These are phyloP conservation scores for Zychaea mexicana DNA, from an alignment of 371 early-diverging fungal genomes.

Conservation along the genomic window DNA sequence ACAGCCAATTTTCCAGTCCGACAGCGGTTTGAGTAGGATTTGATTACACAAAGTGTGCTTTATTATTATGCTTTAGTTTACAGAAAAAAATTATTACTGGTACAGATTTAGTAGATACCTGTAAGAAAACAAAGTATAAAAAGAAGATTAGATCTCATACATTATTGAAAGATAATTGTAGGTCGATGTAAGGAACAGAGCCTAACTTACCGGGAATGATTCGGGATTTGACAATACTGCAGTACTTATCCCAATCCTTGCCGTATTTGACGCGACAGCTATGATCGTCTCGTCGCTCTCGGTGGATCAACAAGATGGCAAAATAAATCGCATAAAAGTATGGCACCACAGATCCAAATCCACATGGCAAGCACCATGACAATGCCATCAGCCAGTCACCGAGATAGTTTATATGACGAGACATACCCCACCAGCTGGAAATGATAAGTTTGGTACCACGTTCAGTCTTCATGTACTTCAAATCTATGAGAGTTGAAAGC, in stretches of 20 bases:
- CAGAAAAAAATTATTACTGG: background rate
- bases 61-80: background rate
- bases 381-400: constrained; percentile 89
- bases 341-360: constrained; percentile 70
- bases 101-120: constrained; percentile 7
- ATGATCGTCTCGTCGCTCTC: constrained; percentile 87
- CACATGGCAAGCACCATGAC: constrained; percentile 79
- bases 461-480: constrained; percentile 82
- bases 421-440: constrained; percentile 93
- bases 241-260: constrained; percentile 91
- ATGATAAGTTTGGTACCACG: constrained; percentile 81
- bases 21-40: background rate
- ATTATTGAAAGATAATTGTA: background rate
- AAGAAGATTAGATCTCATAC: background rate
- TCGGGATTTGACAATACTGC: constrained; percentile 78
- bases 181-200: background rate
- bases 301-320: constrained; percentile 85
- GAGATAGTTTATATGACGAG: constrained; percentile 92
- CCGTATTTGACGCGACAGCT: constrained; percentile 91
- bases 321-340: constrained; percentile 95
- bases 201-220: constrained; percentile 76
- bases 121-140: background rate
- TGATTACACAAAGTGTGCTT: no score
- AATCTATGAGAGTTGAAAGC: constrained; percentile 39
- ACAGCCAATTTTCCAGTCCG: background rate